Conservation (phyloP, 345 rosid species). For the Eucalyptus erythrocorys region DNA sequence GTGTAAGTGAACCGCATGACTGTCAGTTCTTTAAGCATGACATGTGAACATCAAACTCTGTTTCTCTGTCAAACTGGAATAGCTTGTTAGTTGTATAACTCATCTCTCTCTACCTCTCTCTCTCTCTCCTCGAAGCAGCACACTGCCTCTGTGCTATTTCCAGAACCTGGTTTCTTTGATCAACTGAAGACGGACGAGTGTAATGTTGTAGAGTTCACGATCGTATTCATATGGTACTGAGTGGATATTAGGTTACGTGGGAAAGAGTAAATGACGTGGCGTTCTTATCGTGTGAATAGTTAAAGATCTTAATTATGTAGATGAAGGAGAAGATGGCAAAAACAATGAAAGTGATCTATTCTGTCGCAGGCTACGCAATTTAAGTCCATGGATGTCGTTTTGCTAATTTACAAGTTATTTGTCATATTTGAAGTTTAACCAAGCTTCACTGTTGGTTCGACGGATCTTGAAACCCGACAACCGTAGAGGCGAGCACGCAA, state of each 20-base stretch:
- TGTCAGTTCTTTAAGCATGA: neutral
- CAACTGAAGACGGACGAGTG: neutral
- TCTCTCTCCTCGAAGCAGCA: neutral
- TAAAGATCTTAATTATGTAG: neutral
- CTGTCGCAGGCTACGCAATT: neutral
- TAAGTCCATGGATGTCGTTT: neutral
- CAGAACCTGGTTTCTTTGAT: neutral
- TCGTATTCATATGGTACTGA: neutral
- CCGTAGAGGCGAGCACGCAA: neutral
- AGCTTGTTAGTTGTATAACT: neutral
- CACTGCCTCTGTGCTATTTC: neutral
- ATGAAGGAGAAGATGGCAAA: neutral
- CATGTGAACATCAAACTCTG: neutral
- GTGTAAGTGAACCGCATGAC: neutral
- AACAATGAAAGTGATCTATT: neutral
- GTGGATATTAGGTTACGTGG: neutral
- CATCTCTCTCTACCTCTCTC: neutral
- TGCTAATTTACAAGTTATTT: neutral
- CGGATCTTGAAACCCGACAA: neutral
- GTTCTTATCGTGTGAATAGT: neutral
- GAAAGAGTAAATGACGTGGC: neutral
- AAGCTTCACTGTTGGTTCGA: neutral
- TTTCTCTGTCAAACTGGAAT: neutral
- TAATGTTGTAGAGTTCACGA: neutral
- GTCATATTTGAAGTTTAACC: neutral